Evolutionary conservation across 257 asterid genomes (phyloP), one percentile per base, ranked within the genome.

Genomic region (Nicotiana benthamiana): DNA sequence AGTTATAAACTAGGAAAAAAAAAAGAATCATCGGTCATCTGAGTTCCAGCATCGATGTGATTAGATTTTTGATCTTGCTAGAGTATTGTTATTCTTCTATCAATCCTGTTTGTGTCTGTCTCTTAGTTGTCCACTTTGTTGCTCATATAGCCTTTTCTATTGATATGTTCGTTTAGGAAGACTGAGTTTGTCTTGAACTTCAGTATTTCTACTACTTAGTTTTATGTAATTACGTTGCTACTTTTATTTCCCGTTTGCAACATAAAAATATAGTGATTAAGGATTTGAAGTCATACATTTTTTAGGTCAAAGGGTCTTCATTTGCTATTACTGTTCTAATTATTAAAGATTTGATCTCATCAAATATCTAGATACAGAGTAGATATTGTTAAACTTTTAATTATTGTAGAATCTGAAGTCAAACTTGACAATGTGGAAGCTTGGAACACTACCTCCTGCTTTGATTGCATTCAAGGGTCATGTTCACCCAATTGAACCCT

Each of bases 361-460:
- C 67, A 61, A 61, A 61, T 61, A 27, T 62, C 40, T 57, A 8
- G 82, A 36, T 79, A 28, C 82, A 64, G 74, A 79, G 13, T 43
- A 32, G 40, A 51, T 28, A 79, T 7, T 60, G 51, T 26, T 63
- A 10, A 46, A 63, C 59, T 62, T 13, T 22, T 79, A 80, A n/a
- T 77, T 36, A 16, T 81, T 88, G 88, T 98, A 96, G 99, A 96
- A 96, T 92, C 89, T 96, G 88, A 91, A 88, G 88, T 96, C 99
- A 10, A 92, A 92, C 88, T 89, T 96, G 83, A 91, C 98, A 20
- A 82, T 96, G 70, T 96, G 99, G 99, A 96, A 94, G 83, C 99
- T 95, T 36, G 99, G 99, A 82, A 95, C 99, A 27, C 92, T 95
- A 79, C 99, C 99, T 63, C 99, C 99, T 20, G 99, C 99, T 88